Evolutionary conservation across 768 basidiomycete species (phyloP), one percentile per base, ranked within the genome.

Genomic region (Boletus rubropictus): DNA sequence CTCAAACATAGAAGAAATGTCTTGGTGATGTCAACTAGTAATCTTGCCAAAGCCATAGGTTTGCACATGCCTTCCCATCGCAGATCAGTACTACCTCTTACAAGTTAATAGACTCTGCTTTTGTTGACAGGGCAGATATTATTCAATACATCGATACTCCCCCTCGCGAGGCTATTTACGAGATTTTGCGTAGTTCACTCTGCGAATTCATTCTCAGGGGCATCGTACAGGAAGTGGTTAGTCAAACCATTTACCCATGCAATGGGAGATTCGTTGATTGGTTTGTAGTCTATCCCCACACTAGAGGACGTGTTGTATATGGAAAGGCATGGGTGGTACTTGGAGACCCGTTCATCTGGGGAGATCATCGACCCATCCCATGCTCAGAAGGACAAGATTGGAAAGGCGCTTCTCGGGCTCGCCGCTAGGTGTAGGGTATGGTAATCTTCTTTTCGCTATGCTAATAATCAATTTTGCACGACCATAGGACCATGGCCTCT

Each of bases 61-160:
- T 51, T 43, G 75, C 54, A 32, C 15, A 32, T 31, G n/a, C 36
- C 35, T 28, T 35, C 7, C 20, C 20, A 33, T 48, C 20, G 7
- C 5, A 2, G 11, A 18, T 33, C 15, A 17, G 14, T 14, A 7
- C 31, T 15, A 5, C 18, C n/a, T 42, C 52, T 46, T 24, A 50
- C 36, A 40, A 37, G 17, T 38, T 38, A 8, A 28, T 17, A 97
- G 95, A 99, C 58, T 82, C 81, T 41, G 96, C 95, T 4, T 98
- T 97, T 62, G 82, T 97, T 39, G 96, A 98, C 61, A 85, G 96
- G 33, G 96, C 95, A 8, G 96, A 99, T 59, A 92, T 98, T 40
- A 81, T 96, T 17, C 94, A 95, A 72, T 96, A 91, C 58, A 77
- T 97, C 17, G 94, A 93, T 54, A 75, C 92, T 7, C 96, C 96